Base-by-base conservation (phyloP, 1,284 basidiomycete species). In the Leccinum griseonigrum region DNA sequence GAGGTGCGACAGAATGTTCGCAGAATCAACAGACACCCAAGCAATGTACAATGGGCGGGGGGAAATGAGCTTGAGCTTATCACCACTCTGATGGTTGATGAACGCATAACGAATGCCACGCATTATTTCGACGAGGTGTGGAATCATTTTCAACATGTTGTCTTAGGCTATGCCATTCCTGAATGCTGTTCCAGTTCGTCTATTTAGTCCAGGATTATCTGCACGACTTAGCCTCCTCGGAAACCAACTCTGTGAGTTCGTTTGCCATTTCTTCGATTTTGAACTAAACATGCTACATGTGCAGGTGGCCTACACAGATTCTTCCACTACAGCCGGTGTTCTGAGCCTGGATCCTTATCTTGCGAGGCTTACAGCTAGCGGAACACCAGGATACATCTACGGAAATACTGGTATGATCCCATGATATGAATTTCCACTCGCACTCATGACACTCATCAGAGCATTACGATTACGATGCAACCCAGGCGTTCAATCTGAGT, bases 1-100 rank as follows among this genome's bases (percentile, higher is more conserved):
- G 86, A 88, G 71, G 81, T 87, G 11, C 74, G 80, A 26, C 82
- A 88, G 73, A 86, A 87, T 59, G 82, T 87, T 18, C 73, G 82
- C 14, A 72, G 84, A 13, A 68, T 69, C 5, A 54, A 36, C 22
- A 34, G 22, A 22, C 53, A 54, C 22, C 32, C 53, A 13, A 54
- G 34, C 34, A 82, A 81, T 66, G 81, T 75, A 3, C 83, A 85
- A 59, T 87, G 85, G 84, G 84, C 84, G 9, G 85, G 83, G 14
- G 84, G 84, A 29, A 86, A 86, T 67, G 85, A 86, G 71, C 82
- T 85, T 60, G 84, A 85, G 68, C 82, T 81, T 0, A 85, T 85
- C 38, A 81, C 79, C 28, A 81, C 79, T 18, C 76, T 79, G 51
- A 54, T 22, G 16, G 3, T n/a, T 1, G 3, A 8, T 3, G 28